Evolutionary conservation across 2,329 filamentous ascomycete genomes (phyloP).

Genomic region (Penicillium freii): DNA sequence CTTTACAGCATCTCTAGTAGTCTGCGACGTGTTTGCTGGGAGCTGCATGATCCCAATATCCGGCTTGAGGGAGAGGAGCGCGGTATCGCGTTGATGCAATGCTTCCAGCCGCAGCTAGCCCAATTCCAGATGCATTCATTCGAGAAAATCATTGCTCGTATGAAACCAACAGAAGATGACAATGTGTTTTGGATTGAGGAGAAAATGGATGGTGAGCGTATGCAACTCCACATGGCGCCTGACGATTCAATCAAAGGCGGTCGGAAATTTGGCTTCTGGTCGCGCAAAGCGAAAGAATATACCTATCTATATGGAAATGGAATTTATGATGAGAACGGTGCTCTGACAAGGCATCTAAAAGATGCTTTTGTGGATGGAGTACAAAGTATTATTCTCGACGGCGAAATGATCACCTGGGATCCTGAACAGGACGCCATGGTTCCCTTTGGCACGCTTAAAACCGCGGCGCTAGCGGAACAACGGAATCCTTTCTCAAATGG

Average conservation of each 20-base stretch:
- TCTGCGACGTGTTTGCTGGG: constrained; percentile 89
- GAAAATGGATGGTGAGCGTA: constrained; percentile 93
- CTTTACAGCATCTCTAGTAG: constrained; percentile 90
- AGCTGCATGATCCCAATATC: constrained; percentile 70
- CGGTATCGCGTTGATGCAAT: constrained; percentile 81
- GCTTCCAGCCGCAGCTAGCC: constrained; percentile 92
- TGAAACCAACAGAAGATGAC: constrained; percentile 66
- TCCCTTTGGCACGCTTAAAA: constrained; percentile 89
- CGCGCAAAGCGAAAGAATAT: constrained; percentile 92
- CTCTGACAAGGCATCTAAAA: constrained; percentile 75
- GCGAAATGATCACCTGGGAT: constrained; percentile 99
- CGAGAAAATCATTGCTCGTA: constrained; percentile 70
- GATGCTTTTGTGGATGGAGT: constrained; percentile 75
- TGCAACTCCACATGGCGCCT: constrained; percentile 89
- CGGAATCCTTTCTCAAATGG: constrained; percentile 66
- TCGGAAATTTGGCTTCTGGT: constrained; percentile 82
- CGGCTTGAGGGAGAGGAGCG: constrained; percentile 73
- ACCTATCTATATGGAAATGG: constrained; percentile 86
- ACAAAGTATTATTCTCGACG: constrained; percentile 84
- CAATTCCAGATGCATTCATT: constrained; percentile 85
- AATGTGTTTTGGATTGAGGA: constrained; percentile 94
- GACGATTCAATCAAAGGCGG: constrained; percentile 68
- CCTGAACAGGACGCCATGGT: constrained; percentile 79
- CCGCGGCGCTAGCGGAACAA: constrained; percentile 77
- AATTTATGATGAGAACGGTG: constrained; percentile 69